A percentile compares a stretch with the other conserved stretches of the same genome.
These are phyloP conservation scores for Saccharomycopsis sp. DNA, from an alignment of 805 yeast genomes.

Conservation along the genomic window DNA sequence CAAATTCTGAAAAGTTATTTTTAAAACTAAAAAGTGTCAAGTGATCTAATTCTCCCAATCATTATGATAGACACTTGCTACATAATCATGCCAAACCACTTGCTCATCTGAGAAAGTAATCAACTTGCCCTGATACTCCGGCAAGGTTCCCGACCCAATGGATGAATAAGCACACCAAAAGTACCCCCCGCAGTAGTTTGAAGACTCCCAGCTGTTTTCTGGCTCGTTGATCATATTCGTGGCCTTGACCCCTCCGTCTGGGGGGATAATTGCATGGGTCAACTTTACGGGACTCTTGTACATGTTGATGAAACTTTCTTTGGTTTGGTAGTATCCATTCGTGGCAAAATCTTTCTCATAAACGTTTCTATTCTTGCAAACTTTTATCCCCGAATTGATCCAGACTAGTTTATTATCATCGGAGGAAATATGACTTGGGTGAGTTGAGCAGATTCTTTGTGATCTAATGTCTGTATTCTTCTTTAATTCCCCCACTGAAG, in stretches of 20 bases:
- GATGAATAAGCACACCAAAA: conserved; percentile 54
- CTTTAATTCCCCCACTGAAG: conserved; percentile 26
- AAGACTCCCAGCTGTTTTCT: conserved; percentile 41
- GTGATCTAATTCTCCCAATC: too few relatives aligned
- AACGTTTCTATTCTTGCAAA: conserved; percentile 22
- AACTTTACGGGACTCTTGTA: conserved; percentile 32
- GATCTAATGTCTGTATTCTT: too few relatives aligned
- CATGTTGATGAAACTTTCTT: conserved; percentile 23
- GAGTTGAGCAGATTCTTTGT: conserved; percentile 52
- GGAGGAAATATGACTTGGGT: conserved; percentile 46
- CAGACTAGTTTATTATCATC: conserved; percentile 38
- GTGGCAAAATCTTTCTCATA: too few relatives aligned
- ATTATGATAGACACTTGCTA: too few relatives aligned
- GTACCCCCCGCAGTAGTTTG: conserved; percentile 39
- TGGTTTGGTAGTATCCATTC: conserved; percentile 1
- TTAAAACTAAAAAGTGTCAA: too few relatives aligned
- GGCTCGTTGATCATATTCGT: conserved; percentile 31
- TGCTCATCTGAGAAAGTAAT: conserved; percentile 4
- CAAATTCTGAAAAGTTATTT: too few relatives aligned
- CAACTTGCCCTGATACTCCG: conserved; percentile 14
- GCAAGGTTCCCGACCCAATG: conserved; percentile 30
- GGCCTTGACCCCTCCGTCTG: conserved; percentile 28
- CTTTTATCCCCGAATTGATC: conserved; percentile 45
- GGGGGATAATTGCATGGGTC: conserved; percentile 41
- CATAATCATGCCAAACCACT: conserved; percentile 11